These are phyloP conservation scores for Xylaria longipes DNA, from an alignment of 495 filamentous ascomycete genomes.

Conservation along the genomic window DNA sequence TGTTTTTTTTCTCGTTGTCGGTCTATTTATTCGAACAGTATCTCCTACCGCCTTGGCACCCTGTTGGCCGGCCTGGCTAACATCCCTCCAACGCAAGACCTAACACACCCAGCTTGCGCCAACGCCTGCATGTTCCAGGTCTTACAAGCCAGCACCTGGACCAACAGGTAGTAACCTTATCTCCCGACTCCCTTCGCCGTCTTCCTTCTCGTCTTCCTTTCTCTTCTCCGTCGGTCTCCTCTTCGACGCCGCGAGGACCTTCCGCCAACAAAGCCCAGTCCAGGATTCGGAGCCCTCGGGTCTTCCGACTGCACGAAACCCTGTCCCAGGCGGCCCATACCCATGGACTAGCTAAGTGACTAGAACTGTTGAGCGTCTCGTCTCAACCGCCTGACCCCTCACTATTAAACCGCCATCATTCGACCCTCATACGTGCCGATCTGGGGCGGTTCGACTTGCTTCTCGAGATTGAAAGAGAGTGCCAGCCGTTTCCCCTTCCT, in stretches of 20 bases:
- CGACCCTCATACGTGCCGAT: slow-evolving; percentile 26
- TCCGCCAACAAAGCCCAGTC: background rate
- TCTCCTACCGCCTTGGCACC: slow-evolving; percentile 11
- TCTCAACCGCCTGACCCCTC: slow-evolving; percentile 15
- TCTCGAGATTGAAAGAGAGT: slow-evolving; percentile 23
- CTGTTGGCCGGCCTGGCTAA: background rate
- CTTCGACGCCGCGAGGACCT: background rate
- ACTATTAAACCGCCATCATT: slow-evolving; percentile 18
- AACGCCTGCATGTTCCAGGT: slow-evolving; percentile 13
- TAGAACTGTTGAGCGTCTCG: slow-evolving; percentile 12
- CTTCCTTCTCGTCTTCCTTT: background rate
- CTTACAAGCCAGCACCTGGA: background rate
- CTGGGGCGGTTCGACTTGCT: slow-evolving; percentile 4
- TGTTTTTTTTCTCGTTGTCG: background rate
- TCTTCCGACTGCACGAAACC: slow-evolving; percentile 5
- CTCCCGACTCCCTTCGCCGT: slow-evolving; percentile 1
- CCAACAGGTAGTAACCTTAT: slow-evolving; percentile 18
- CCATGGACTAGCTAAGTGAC: slow-evolving; percentile 22
- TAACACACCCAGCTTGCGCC: slow-evolving; percentile 11
- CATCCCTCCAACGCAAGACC: slow-evolving; percentile 19
- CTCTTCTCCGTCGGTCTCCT: background rate
- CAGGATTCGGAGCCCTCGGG: background rate
- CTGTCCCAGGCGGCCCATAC: slow-evolving; percentile 13
- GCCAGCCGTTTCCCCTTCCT: slow-evolving; percentile 15
- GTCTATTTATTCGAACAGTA: background rate